Conservation (phyloP, 2,329 filamentous ascomycete genomes). For the Metarhizium brunneum region DNA sequence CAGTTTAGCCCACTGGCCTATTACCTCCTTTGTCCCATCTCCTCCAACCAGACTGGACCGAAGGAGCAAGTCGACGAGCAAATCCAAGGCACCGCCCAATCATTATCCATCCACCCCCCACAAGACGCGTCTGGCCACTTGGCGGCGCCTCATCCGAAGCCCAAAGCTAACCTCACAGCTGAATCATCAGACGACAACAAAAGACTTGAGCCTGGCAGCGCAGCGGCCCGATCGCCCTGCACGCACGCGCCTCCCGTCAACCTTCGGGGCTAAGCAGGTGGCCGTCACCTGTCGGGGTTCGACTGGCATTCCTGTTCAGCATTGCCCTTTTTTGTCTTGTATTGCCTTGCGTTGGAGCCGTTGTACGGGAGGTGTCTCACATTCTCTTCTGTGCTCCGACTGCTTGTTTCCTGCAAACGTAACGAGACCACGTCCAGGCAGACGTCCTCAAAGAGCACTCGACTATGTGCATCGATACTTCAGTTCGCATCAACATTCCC, state of each 20-base stretch:
- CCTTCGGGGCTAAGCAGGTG: background rate
- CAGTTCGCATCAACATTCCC: conserved; percentile 14
- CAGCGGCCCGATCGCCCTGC: background rate
- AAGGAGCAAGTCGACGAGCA: too few species aligned
- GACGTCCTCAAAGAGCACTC: background rate
- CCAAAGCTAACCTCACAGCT: background rate
- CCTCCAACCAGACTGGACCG: background rate
- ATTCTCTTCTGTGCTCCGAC: background rate
- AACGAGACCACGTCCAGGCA: background rate
- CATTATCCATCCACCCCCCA: background rate
- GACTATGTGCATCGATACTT: conserved; percentile 10
- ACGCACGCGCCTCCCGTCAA: background rate
- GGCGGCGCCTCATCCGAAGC: background rate
- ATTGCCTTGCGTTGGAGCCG: background rate
- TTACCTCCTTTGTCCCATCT: background rate
- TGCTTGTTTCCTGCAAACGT: background rate
- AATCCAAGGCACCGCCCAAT: background rate
- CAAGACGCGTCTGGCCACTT: background rate
- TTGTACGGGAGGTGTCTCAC: background rate
- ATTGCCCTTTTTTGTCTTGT: background rate
- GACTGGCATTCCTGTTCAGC: background rate
- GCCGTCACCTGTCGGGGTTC: background rate
- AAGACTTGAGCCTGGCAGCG: background rate
- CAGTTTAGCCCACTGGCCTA: background rate
- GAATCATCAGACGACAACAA: background rate